Conservation (phyloP, 345 rosid species). For the Eucalyptus rudis region DNA sequence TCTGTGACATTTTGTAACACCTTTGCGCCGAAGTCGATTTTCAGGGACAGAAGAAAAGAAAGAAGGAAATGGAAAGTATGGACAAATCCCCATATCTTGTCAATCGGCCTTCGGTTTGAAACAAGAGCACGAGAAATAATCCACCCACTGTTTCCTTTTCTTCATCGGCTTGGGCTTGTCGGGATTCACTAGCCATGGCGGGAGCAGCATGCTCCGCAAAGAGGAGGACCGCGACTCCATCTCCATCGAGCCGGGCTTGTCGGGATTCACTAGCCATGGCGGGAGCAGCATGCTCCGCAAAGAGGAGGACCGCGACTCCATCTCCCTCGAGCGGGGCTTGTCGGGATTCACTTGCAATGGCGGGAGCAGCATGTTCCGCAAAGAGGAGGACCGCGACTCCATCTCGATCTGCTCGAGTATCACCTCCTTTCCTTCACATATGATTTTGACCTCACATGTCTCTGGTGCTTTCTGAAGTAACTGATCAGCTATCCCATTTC, state of each 20-base stretch:
- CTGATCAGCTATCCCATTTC: constrained; percentile 43
- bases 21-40: not conserved
- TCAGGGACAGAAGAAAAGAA: not conserved
- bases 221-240: not conserved
- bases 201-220: not conserved
- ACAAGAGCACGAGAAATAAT: not conserved
- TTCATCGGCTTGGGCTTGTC: not conserved
- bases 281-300: not conserved
- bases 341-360: too few species aligned
- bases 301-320: too few species aligned
- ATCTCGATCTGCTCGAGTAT: constrained; percentile 2
- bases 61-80: not conserved
- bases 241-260: not conserved
- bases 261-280: not conserved
- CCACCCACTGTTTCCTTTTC: not conserved
- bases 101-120: not conserved
- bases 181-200: not conserved
- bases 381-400: not conserved
- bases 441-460: constrained; percentile 40
- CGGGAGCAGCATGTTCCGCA: too few species aligned
- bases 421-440: constrained; percentile 55
- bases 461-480: constrained; percentile 36
- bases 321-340: too few species aligned
- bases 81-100: constrained; percentile 5
- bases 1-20: constrained; percentile 50